Percentiles rank a stretch among this genome's conserved stretches.
These are phyloP conservation scores for Flaveria ramosissima DNA, from an alignment of 129 eudicot species.

Conservation along the genomic window DNA sequence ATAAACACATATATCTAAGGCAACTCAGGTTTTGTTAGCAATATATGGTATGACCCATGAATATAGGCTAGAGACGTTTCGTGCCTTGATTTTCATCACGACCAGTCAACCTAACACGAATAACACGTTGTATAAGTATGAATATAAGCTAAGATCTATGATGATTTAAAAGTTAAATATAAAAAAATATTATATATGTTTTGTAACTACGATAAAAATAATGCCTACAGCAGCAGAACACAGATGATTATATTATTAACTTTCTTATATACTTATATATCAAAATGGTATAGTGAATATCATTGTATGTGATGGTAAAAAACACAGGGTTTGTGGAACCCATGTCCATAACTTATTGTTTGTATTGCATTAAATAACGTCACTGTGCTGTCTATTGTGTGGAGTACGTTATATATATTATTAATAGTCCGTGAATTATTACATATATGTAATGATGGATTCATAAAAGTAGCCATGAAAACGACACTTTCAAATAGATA, in stretches of 20 bases:
- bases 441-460: background rate
- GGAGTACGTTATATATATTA: background rate
- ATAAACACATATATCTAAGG: no score
- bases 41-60: no score
- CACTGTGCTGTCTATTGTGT: conserved; percentile 15
- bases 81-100: no score
- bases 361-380: conserved; percentile 5
- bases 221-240: background rate
- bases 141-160: no score
- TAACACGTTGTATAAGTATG: no score
- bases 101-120: no score
- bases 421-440: background rate
- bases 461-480: conserved; percentile 6
- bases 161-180: background rate
- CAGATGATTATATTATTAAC: background rate
- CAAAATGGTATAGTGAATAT: background rate
- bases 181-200: no score
- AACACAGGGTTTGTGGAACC: conserved; percentile 7
- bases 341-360: conserved; percentile 12
- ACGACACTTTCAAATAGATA: background rate
- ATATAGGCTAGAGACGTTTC: no score
- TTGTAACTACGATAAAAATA: background rate
- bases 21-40: no score
- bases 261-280: background rate
- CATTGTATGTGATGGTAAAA: background rate